Conservation (phyloP, 495 filamentous ascomycete species). For the Xanthoparmelia taractica region DNA sequence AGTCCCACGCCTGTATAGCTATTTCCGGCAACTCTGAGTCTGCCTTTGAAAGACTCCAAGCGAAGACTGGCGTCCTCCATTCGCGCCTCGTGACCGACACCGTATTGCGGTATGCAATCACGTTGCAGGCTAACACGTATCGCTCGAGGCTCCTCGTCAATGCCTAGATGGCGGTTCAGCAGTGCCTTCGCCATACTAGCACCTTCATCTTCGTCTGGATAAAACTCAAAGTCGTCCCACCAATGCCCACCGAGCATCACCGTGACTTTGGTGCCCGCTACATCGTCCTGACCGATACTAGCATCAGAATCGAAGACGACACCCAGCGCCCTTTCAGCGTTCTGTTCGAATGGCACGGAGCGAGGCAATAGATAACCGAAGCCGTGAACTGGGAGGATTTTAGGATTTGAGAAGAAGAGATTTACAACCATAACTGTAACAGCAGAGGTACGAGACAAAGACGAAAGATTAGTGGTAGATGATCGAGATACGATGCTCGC, state of each 20-base stretch:
- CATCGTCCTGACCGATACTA: constrained; percentile 44
- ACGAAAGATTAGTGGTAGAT: constrained; percentile 4
- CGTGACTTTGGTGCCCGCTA: constrained; percentile 74
- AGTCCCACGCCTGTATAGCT: constrained; percentile 62
- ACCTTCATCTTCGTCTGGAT: constrained; percentile 55
- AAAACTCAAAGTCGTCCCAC: constrained; percentile 61
- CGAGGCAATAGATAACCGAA: constrained; percentile 88
- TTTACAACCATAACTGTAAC: constrained; percentile 89
- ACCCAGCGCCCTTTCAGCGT: constrained; percentile 78
- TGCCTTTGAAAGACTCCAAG: constrained; percentile 53
- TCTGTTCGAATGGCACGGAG: constrained; percentile 58
- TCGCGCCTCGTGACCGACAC: constrained; percentile 60
- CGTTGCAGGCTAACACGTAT: constrained; percentile 55
- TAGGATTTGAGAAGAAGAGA: constrained; percentile 63
- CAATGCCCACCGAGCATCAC: constrained; percentile 94
- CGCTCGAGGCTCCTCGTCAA: constrained; percentile 50
- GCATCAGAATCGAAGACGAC: constrained; percentile 85
- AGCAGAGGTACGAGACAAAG: constrained; percentile 17
- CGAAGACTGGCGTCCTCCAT: constrained; percentile 52
- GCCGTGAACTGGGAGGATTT: constrained; percentile 57
- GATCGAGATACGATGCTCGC: constrained; percentile 31
- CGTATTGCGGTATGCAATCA: constrained; percentile 86
- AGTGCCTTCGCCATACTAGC: constrained; percentile 58
- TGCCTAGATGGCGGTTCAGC: constrained; percentile 64
- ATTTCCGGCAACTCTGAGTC: constrained; percentile 67